Evolutionary conservation across 139 green algal species (phyloP).

Genomic region (Picochlorum sp.): DNA sequence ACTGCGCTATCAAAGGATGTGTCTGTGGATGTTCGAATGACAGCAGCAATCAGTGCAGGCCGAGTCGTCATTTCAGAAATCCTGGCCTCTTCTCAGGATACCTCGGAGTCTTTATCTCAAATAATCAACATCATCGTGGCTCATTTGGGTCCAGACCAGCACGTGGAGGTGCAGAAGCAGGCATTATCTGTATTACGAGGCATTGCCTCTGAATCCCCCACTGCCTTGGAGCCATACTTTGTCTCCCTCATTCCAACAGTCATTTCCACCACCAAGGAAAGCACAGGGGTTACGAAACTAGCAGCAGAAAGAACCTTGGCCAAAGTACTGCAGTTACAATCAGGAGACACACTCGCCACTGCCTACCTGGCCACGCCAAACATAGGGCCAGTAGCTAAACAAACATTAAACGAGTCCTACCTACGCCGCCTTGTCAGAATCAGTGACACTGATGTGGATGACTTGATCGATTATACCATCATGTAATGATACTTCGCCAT

Average conservation of each 20-base stretch:
- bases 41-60: conserved; percentile 33
- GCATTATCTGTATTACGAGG: conserved; percentile 45
- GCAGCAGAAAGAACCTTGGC: conserved; percentile 42
- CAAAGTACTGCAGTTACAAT: conserved; percentile 34
- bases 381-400: conserved; percentile 34
- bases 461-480: conserved; percentile 3
- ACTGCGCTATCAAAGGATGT: conserved; percentile 31
- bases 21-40: conserved; percentile 38
- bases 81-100: background rate
- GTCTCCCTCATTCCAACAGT: conserved; percentile 50
- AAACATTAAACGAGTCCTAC: conserved; percentile 48
- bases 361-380: conserved; percentile 34
- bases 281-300: conserved; percentile 36
- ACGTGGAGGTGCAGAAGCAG: conserved; percentile 52
- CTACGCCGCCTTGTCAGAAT: conserved; percentile 44
- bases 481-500: no score
- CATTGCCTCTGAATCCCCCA: conserved; percentile 20
- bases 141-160: conserved; percentile 65
- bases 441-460: conserved; percentile 38
- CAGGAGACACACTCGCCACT: conserved; percentile 29
- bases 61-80: conserved; percentile 8
- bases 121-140: conserved; percentile 38
- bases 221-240: conserved; percentile 23
- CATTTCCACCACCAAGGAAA: conserved; percentile 36
- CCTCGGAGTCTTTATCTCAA: conserved; percentile 14